Evolutionary conservation across 2,329 filamentous ascomycete genomes (phyloP).

Genomic region (Ceratocystis diversiconidia): DNA sequence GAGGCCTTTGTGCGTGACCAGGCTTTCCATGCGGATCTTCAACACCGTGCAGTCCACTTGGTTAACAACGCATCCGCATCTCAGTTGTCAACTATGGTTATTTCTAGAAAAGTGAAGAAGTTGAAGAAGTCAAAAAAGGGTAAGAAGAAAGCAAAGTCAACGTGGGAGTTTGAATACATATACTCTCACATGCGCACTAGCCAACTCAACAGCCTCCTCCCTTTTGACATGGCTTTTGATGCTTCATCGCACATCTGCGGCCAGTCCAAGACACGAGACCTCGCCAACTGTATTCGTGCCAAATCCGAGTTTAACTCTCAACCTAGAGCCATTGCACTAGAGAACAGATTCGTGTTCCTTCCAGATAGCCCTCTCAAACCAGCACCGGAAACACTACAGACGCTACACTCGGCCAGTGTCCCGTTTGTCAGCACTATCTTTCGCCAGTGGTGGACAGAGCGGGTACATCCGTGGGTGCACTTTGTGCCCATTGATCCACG

Average conservation of each 20-base stretch:
- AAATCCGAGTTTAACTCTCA: constrained; percentile 33
- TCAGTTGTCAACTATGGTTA: constrained; percentile 43
- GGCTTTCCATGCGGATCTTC: constrained; percentile 51
- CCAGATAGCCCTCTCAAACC: constrained; percentile 58
- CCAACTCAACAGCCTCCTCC: constrained; percentile 29
- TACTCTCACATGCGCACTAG: constrained; percentile 7
- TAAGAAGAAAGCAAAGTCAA: background rate
- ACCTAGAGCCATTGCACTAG: constrained; percentile 6
- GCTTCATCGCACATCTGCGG: constrained; percentile 8
- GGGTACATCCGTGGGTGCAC: constrained; percentile 62
- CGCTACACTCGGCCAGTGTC: constrained; percentile 50
- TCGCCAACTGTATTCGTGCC: constrained; percentile 34
- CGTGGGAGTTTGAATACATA: constrained; percentile 10
- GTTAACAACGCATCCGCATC: constrained; percentile 43
- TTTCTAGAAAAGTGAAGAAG: constrained; percentile 29
- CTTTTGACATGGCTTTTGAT: constrained; percentile 26
- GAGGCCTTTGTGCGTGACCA: constrained; percentile 38
- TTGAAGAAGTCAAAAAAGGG: constrained; percentile 2
- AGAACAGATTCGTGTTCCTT: constrained; percentile 56
- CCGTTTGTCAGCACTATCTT: constrained; percentile 62
- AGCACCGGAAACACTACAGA: constrained; percentile 39
- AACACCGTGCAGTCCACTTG: constrained; percentile 58
- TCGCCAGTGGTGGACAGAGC: constrained; percentile 64
- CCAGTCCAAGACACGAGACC: background rate
- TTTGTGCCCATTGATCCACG: constrained; percentile 66